Percentiles rank a stretch among this genome's conserved stretches.
Evolutionary conservation across 345 rosid species (phyloP).

Genomic region (Gynandropsis gynandra): DNA sequence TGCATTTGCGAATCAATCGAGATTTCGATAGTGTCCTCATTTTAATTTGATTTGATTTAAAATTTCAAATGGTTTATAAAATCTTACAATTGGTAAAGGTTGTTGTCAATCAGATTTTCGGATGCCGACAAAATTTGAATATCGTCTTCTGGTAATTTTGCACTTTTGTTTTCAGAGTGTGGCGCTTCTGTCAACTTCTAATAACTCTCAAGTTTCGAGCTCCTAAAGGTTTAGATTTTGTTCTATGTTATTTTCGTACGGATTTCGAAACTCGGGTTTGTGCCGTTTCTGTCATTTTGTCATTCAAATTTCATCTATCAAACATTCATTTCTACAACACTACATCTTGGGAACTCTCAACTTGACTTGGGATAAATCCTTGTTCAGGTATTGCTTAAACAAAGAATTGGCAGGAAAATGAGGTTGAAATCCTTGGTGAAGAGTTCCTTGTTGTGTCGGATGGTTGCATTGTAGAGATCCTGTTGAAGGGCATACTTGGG

Average conservation of each 20-base stretch:
- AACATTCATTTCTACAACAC: conserved; percentile 2
- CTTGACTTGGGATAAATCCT: conserved; percentile 12
- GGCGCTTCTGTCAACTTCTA: background rate
- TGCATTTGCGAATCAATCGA: conserved; percentile 12
- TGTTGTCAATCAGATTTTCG: no score
- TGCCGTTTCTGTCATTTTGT: conserved; percentile 8
- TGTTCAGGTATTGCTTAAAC: conserved; percentile 15
- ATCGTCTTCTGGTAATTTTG: background rate
- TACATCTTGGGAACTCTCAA: background rate
- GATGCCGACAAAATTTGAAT: no score
- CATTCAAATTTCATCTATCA: no score
- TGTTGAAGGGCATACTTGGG: conserved; percentile 10
- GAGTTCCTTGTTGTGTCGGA: background rate
- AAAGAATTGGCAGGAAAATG: background rate
- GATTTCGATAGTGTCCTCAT: conserved; percentile 16
- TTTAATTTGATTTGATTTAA: conserved; percentile 7
- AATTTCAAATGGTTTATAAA: background rate
- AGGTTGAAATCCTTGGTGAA: conserved; percentile 9
- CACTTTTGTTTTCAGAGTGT: background rate
- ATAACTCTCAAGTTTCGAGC: conserved; percentile 12
- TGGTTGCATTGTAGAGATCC: background rate
- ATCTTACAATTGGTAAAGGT: no score
- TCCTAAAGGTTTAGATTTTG: background rate
- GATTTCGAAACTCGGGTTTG: background rate
- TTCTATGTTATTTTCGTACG: background rate